Evolutionary conservation across 371 early-diverging fungal species (phyloP), one percentile per base, ranked within the genome.

Genomic region (Mucor piriformis): DNA sequence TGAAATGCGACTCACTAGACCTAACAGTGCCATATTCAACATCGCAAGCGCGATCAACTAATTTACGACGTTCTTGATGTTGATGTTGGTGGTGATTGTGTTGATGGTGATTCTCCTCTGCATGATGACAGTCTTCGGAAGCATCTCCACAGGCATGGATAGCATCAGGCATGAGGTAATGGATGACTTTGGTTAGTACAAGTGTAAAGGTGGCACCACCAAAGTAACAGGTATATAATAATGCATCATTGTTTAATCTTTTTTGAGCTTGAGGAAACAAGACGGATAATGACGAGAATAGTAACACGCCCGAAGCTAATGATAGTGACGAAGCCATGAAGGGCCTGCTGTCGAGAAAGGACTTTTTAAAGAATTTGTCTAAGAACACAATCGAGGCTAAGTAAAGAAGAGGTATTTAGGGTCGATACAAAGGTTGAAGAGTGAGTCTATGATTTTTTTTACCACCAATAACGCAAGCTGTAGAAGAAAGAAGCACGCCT

Each of bases 141-240:
- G 72, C 32, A 5, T 72, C 70, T 12, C 71, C 71, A 38, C 73
- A 77, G 20, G 72, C 64, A 62, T 78, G 78, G 13, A 78, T 74
- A 1, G 78, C 78, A 32, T 74, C 63, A 0, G 78, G 78, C 38
- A 74, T 71, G 15, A 64, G 44, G 44, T 62, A 62, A 43, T 73
- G 78, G 6, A 78, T 68, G 0, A 72, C 8, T 16, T 56, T 59
- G 1, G 74, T 74, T 8, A 78, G 37, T 6, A 67, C 6, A 12
- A 73, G 35, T n/a, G 78, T 78, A 24, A 72, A 53, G 6, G 38
- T 27, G 4, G 67, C 71, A 13, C 78, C 78, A 1, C 49, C 59
- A 50, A 78, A 74, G 35, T 63, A 78, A 34, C 61, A 78, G 18
- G 59, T 21, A 54, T 74, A 74, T 42, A 63, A 53, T 32, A 47